These are phyloP conservation scores for Aspergillus sclerotioniger DNA, from an alignment of 495 filamentous ascomycete species.

Conservation along the genomic window DNA sequence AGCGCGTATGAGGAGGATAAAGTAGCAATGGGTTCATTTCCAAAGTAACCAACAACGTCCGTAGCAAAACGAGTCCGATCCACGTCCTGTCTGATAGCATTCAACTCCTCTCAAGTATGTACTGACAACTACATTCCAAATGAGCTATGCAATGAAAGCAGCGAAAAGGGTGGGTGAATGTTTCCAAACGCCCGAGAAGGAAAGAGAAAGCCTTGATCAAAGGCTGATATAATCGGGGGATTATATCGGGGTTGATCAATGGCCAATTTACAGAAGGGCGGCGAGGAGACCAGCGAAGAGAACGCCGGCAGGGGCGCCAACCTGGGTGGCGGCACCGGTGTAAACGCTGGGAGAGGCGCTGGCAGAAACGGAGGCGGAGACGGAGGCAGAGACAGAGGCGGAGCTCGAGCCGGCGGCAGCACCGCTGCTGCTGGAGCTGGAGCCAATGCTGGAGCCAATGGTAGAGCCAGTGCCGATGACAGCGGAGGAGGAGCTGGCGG, in stretches of 20 bases:
- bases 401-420: slow-evolving; percentile 12
- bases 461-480: too few species aligned
- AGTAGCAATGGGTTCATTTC: not conserved
- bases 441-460: not conserved
- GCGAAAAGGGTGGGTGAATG: not conserved
- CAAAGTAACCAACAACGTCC: not conserved
- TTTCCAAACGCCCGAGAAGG: not conserved
- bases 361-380: slow-evolving; percentile 19
- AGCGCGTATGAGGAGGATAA: not conserved
- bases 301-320: slow-evolving; percentile 24
- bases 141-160: slow-evolving; percentile 1
- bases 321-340: slow-evolving; percentile 23
- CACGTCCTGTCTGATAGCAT: not conserved
- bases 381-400: slow-evolving; percentile 18
- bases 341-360: slow-evolving; percentile 18
- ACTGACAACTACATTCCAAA: slow-evolving; percentile 5
- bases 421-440: too few species aligned
- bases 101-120: slow-evolving; percentile 3
- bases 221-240: not conserved
- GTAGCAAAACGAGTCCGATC: not conserved
- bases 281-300: slow-evolving; percentile 32
- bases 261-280: slow-evolving; percentile 32
- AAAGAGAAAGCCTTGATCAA: slow-evolving; percentile 4
- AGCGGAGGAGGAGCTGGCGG: not conserved
- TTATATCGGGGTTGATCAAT: not conserved